Conservation (phyloP, 768 basidiomycete genomes). For the Cystofilobasidium macerans region DNA sequence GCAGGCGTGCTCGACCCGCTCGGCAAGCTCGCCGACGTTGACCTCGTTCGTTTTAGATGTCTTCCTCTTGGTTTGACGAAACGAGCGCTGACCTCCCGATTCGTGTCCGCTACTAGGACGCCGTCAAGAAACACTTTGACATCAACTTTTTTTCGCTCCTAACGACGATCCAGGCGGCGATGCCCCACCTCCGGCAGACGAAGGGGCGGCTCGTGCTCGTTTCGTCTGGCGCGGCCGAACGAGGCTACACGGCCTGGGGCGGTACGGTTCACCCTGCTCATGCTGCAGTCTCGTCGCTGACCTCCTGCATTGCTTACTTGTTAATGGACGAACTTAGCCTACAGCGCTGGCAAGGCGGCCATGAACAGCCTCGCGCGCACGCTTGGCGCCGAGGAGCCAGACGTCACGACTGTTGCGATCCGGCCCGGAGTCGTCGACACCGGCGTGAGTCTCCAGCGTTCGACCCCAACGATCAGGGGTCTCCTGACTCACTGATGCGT, state of each 20-base stretch:
- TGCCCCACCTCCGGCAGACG: slow-evolving; percentile 10
- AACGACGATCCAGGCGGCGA: slow-evolving; percentile 20
- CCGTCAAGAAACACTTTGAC: slow-evolving; percentile 8
- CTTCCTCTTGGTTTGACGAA: not conserved
- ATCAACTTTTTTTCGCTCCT: slow-evolving; percentile 24
- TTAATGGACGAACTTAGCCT: slow-evolving; percentile 5
- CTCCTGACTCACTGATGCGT: not conserved
- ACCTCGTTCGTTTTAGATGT: not conserved
- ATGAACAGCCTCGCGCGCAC: slow-evolving; percentile 24
- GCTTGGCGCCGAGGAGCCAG: slow-evolving; percentile 17
- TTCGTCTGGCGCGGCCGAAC: slow-evolving; percentile 14
- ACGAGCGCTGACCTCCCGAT: too few species aligned
- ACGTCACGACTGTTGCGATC: slow-evolving; percentile 19
- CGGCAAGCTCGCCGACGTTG: slow-evolving; percentile 16
- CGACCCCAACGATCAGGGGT: not conserved
- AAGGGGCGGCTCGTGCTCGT: slow-evolving; percentile 23
- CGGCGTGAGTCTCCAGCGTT: not conserved
- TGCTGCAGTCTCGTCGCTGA: not conserved
- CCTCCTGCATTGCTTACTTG: not conserved
- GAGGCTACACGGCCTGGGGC: slow-evolving; percentile 15
- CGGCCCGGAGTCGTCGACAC: slow-evolving; percentile 25
- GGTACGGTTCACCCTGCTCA: too few species aligned
- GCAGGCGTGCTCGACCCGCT: slow-evolving; percentile 21
- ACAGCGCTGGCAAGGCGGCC: slow-evolving; percentile 15
- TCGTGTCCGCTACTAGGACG: too few species aligned